A percentile compares a stretch with the other conserved stretches of the same genome.
Evolutionary conservation across 129 eudicot species (phyloP).

Genomic region (Logfia minima): DNA sequence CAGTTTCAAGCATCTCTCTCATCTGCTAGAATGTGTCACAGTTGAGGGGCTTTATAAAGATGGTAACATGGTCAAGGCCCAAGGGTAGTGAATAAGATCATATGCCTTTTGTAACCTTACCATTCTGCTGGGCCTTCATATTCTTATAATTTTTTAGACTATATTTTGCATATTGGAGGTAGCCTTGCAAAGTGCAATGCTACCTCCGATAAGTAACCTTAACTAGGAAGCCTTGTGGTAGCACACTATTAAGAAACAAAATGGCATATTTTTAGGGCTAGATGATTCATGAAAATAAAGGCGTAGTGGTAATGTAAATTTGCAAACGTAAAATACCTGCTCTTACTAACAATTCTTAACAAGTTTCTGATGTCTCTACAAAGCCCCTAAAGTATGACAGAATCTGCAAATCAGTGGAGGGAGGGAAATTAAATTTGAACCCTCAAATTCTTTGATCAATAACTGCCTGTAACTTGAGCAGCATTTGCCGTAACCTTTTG

Average conservation of each 20-base stretch:
- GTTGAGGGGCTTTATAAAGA: too few species aligned
- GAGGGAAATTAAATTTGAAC: neutral
- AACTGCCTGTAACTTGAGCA: neutral
- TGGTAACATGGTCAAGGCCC: too few species aligned
- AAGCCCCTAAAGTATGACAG: neutral
- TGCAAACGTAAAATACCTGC: neutral
- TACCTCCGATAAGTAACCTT: too few species aligned
- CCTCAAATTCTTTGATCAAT: neutral
- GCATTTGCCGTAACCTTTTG: neutral
- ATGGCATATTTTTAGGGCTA: neutral
- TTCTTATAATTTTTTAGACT: neutral
- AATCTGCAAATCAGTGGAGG: too few species aligned
- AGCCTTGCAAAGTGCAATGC: neutral
- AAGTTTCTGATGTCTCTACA: neutral
- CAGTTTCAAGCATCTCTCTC: neutral
- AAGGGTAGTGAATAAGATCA: too few species aligned
- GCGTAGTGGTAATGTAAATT: too few species aligned
- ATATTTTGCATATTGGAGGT: neutral
- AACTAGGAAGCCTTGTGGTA: neutral
- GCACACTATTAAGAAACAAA: neutral
- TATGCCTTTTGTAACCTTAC: neutral
- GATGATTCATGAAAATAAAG: too few species aligned
- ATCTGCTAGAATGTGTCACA: too few species aligned
- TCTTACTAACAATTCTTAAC: too few species aligned
- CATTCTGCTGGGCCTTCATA: neutral